Conservation (phyloP, 2,329 filamentous ascomycete genomes). For the Cercospora zeina region DNA sequence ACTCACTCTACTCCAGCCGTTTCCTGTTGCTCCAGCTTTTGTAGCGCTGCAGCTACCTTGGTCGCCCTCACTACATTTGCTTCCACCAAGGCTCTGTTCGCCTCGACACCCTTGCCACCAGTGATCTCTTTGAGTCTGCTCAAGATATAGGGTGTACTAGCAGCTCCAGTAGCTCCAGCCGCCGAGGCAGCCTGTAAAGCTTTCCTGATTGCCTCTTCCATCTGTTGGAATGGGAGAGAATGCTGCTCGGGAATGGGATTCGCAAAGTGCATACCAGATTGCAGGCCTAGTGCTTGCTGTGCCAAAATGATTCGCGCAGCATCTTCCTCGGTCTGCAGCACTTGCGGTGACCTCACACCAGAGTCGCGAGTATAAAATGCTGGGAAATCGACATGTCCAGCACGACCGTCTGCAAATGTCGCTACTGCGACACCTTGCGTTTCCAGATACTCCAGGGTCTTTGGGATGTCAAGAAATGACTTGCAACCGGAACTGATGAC, state of each 20-base stretch:
- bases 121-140: conserved; percentile 77
- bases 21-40: conserved; percentile 52
- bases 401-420: conserved; percentile 82
- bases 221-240: conserved; percentile 69
- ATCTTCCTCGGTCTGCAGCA: conserved; percentile 72
- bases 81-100: conserved; percentile 71
- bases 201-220: conserved; percentile 67
- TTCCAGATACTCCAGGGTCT: conserved; percentile 79
- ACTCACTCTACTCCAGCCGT: conserved; percentile 24
- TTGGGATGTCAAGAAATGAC: conserved; percentile 88
- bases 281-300: conserved; percentile 69
- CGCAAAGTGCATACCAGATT: conserved; percentile 81
- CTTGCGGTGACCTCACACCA: conserved; percentile 73
- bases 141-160: conserved; percentile 83
- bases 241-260: conserved; percentile 77
- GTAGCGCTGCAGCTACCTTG: conserved; percentile 63
- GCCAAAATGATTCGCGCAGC: conserved; percentile 87
- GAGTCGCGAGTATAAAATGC: conserved; percentile 92
- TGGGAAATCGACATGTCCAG: conserved; percentile 76
- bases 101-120: conserved; percentile 66
- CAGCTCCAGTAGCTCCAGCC: conserved; percentile 68
- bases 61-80: conserved; percentile 67
- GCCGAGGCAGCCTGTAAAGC: conserved; percentile 66
- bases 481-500: conserved; percentile 92
- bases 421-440: conserved; percentile 76